Conservation (phyloP, 2,329 filamentous ascomycete genomes). For the Curvularia spicifera region DNA sequence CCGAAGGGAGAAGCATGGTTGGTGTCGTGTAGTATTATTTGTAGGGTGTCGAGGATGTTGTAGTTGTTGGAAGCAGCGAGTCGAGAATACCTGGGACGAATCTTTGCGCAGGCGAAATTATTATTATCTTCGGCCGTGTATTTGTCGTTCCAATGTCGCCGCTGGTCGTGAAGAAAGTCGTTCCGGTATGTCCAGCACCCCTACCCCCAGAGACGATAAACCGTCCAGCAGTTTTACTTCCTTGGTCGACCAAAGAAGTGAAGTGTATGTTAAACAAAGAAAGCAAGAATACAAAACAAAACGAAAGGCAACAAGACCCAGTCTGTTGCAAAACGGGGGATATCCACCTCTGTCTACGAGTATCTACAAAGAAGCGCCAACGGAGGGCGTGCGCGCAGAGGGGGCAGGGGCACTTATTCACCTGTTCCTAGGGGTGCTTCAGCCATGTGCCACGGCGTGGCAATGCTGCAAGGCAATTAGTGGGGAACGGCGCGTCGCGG, state of each 20-base stretch:
- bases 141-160: background rate
- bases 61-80: background rate
- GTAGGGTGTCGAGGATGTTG: background rate
- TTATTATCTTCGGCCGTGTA: background rate
- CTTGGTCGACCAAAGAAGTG: background rate
- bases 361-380: background rate
- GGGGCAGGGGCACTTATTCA: background rate
- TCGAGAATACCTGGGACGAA: background rate
- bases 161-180: background rate
- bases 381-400: background rate
- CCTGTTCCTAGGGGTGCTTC: background rate
- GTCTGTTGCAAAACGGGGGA: background rate
- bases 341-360: background rate
- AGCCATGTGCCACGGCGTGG: background rate
- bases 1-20: conserved; percentile 30
- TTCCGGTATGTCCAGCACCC: background rate
- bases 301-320: background rate
- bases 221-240: background rate
- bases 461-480: background rate
- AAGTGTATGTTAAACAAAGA: background rate
- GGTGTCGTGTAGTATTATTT: too few species aligned
- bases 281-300: conserved; percentile 1
- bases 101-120: background rate
- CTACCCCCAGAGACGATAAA: background rate
- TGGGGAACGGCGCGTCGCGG: background rate